Base-by-base conservation (phyloP, 192 early-diverging fungal genomes). In the Fimicolochytrium jonesii region DNA sequence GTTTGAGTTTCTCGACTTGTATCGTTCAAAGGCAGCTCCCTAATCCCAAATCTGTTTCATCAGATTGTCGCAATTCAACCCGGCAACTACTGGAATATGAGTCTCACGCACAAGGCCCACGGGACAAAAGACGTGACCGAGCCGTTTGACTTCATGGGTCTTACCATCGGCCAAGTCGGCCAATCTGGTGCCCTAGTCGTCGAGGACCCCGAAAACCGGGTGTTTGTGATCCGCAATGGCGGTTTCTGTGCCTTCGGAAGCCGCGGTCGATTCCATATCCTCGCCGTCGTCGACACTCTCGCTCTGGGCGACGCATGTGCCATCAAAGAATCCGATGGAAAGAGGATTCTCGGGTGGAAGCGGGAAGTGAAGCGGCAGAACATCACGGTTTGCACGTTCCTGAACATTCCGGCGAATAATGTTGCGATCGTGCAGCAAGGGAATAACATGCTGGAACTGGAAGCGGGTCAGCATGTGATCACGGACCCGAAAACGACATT, bases 321-420 rank as follows among this genome's bases (percentile, higher is more conserved):
- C 5, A 32, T 65, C 20, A 45, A 54, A 25, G 77, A 79, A 50
- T 26, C 66, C 30, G 55, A 26, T 1, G 53, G 46, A 25, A 67
- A 64, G 11, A 43, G 68, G 6, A 37, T 74, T 46, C 53, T 79
- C 25, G 77, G 77, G 11, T 74, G 59, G 55, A 75, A 69, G 43
- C 63, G 66, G 10, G 75, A 79, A 11, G 68, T 79, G 5, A 39
- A 68, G 48, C 25, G 58, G 47, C 17, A 59, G 26, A 34, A 18
- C 17, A 56, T 66, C 55, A 68, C 63, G 9, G 75, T 77, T 30
- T 75, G 75, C 18, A 78, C 75, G 2, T 79, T 79, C 41, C 67
- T 79, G 36, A 66, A 72, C 48, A 65, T 78, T n/a, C 77, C 77
- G n/a, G 77, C 75, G n/a, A 78, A 78, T 41, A 78, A 78, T 35